Evolutionary conservation across 352 stramenopile species (phyloP).

Genomic region (Globisporangium okanoganense): DNA sequence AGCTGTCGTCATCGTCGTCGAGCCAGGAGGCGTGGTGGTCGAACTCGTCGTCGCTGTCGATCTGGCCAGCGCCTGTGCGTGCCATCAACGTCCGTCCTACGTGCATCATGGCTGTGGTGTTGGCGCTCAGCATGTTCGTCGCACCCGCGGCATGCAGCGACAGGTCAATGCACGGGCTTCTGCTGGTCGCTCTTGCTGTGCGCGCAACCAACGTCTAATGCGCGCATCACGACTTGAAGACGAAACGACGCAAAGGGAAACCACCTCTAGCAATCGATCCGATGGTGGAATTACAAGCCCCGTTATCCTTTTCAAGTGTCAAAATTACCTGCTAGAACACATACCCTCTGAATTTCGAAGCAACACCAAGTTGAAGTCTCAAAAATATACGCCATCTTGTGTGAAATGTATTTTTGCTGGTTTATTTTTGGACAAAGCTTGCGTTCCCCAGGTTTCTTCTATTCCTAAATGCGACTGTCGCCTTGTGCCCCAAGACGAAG

Average conservation of each 20-base stretch:
- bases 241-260: constrained; percentile 7
- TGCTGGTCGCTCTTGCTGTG: neutral
- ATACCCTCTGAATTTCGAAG: neutral
- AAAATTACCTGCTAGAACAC: neutral
- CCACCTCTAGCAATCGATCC: neutral
- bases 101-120: constrained; percentile 1
- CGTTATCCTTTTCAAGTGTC: neutral
- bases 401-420: neutral
- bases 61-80: neutral
- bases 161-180: neutral
- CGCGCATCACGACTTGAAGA: neutral
- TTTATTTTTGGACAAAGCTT: constrained; percentile 3
- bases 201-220: constrained; percentile 5
- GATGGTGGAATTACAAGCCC: neutral
- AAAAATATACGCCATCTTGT: neutral
- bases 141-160: neutral
- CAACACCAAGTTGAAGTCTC: neutral
- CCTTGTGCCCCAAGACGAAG: neutral
- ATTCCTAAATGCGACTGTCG: constrained; percentile 7
- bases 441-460: neutral
- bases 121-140: constrained; percentile 2
- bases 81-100: neutral
- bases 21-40: constrained; percentile 9
- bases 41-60: constrained; percentile 18
- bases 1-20: constrained; percentile 2